Conservation (phyloP, 176 grass and related monocot genomes). For the Rhynchospora tenuis region DNA sequence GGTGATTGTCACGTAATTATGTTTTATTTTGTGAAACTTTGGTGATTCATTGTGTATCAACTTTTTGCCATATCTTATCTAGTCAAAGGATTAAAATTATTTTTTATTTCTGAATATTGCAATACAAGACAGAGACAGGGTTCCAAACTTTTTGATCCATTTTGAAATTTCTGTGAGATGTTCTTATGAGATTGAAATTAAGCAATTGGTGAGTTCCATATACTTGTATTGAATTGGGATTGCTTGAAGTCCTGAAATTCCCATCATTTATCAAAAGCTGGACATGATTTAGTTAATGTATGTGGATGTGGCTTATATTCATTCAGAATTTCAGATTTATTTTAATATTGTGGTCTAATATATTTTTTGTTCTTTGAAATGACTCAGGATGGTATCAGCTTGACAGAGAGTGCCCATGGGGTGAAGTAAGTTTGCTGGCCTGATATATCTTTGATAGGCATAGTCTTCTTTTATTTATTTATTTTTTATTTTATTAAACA, state of each 20-base stretch:
- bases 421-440: slow-evolving; percentile 66
- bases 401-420: slow-evolving; percentile 75
- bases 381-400: slow-evolving; percentile 92
- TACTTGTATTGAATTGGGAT: background rate
- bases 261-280: background rate
- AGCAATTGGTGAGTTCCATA: background rate
- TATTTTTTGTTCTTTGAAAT: slow-evolving; percentile 31
- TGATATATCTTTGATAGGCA: slow-evolving; percentile 6
- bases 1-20: slow-evolving; percentile 24
- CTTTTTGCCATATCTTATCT: background rate
- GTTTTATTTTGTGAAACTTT: background rate
- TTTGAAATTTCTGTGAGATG: background rate
- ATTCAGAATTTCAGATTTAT: background rate
- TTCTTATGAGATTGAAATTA: background rate
- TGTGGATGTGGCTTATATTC: background rate
- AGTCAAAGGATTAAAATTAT: background rate
- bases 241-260: background rate
- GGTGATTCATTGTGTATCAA: background rate
- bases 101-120: background rate
- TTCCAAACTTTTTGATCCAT: background rate
- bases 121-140: background rate
- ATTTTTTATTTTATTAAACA: background rate
- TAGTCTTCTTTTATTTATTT: background rate
- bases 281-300: background rate
- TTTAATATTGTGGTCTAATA: background rate